phyloP scores from a whole-genome alignment of 2,329 filamentous ascomycete genomes.

The Xylariaceae sp. region DNA sequence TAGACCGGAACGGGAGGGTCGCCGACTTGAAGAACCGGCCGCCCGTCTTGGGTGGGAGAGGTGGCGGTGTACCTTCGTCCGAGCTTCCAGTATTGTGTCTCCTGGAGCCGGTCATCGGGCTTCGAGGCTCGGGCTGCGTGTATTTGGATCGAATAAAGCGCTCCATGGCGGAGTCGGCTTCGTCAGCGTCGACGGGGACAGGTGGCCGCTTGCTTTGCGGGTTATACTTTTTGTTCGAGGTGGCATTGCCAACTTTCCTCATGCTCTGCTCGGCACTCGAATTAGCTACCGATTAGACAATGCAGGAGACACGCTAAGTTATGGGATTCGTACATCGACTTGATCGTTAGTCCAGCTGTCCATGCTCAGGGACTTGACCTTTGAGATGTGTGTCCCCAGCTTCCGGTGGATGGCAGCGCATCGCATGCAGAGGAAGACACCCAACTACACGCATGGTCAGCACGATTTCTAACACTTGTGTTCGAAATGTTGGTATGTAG shows the following conservation, averaged over 20 bases:
- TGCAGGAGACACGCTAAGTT: not conserved
- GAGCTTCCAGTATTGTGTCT: conserved; percentile 46
- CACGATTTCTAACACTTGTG: conserved; percentile 5
- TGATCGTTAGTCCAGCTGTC: conserved; percentile 96
- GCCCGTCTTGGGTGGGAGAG: conserved; percentile 62
- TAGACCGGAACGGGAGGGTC: conserved; percentile 61
- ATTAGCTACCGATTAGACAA: conserved; percentile 18
- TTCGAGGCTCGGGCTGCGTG: conserved; percentile 52
- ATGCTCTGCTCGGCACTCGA: conserved; percentile 64
- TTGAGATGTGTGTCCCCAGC: conserved; percentile 94
- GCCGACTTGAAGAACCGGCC: conserved; percentile 57
- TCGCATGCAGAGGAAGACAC: conserved; percentile 95
- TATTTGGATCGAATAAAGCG: conserved; percentile 95
- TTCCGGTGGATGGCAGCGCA: conserved; percentile 95
- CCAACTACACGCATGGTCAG: conserved; percentile 58
- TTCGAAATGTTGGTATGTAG: conserved; percentile 1
- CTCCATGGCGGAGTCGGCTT: conserved; percentile 92
- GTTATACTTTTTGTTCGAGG: conserved; percentile 88
- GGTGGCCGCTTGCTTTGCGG: conserved; percentile 78
- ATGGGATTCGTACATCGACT: conserved; percentile 70
- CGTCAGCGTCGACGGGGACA: conserved; percentile 85
- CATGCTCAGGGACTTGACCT: conserved; percentile 98
- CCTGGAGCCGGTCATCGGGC: conserved; percentile 33
- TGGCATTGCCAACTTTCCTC: conserved; percentile 84
- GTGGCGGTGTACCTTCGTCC: conserved; percentile 59